Evolutionary conservation across 306 rosid genomes (phyloP), one percentile per base, ranked within the genome.

Genomic region (Alnus rubra): DNA sequence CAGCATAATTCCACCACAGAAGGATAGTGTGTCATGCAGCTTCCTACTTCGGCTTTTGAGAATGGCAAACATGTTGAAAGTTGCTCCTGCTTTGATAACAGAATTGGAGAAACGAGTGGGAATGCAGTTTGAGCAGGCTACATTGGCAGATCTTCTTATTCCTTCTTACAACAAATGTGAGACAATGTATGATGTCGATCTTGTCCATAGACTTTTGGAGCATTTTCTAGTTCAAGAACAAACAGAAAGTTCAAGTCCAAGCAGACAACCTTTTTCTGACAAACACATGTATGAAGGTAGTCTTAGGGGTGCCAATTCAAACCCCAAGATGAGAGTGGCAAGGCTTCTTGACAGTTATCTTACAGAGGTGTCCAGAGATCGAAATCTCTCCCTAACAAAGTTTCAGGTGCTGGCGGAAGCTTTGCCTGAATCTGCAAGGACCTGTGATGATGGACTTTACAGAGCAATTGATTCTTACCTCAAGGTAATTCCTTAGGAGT

Each of bases 391-490:
- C 76, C 85, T 96, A 75, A 96, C 99, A 30, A 96, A 96, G 88
- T 96, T 96, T 87, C 99, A 96, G 84, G 99, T 93, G 1, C 92
- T 96, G 58, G 99, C 98, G 3, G 99, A 96, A 85, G 98, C 99
- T 77, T 87, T 96, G 89, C 99, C 99, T n/a, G 99, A 96, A 69
- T 89, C 97, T 60, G 98, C 99, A 71, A 85, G 99, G 84, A 91
- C 92, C 78, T 93, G 97, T 9, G 99, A 96, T 76, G 99, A 96
- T 82, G 99, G 99, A 79, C 98, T 93, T 74, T 96, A 96, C 79
- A 89, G 99, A 84, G 99, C 99, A 11, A 83, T 96, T 51, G 99
- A 96, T 84, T 96, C 97, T 68, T 96, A 96, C 82, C 96, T 96
- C 9, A 96, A 93, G 97, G 99, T 93, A 87, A 84, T 19, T 63